Conservation (phyloP, 2,329 filamentous ascomycete genomes). For the Fusarium gaditjirri region DNA sequence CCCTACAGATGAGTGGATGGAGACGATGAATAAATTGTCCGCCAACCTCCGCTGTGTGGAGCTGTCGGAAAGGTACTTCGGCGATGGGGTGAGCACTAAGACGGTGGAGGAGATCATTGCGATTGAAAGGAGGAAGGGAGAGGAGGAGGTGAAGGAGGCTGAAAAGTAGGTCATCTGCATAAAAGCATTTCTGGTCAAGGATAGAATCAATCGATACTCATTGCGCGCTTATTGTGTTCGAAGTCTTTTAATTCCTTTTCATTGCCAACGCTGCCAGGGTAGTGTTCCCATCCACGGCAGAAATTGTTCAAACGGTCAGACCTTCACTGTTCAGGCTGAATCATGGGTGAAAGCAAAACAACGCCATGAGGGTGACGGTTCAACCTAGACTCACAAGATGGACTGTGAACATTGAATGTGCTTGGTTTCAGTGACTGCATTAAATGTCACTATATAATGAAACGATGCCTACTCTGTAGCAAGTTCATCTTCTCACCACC, state of each 20-base stretch:
- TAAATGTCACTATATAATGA: not conserved
- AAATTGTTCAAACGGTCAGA: not conserved
- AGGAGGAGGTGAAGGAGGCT: slow-evolving; percentile 40
- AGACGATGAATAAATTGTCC: slow-evolving; percentile 91
- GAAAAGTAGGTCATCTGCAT: slow-evolving; percentile 1
- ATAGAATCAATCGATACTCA: not conserved
- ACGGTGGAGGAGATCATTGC: slow-evolving; percentile 44
- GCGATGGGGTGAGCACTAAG: slow-evolving; percentile 40
- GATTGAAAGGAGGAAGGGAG: slow-evolving; percentile 42
- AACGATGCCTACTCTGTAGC: not conserved
- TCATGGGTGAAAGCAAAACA: not conserved
- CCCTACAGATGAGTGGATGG: slow-evolving; percentile 92
- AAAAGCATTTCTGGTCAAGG: not conserved
- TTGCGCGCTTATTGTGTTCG: not conserved
- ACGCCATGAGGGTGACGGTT: not conserved
- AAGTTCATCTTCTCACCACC: not conserved
- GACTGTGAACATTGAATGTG: not conserved
- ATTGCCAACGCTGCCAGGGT: not conserved
- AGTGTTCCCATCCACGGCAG: not conserved
- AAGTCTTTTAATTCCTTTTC: not conserved
- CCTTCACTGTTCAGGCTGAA: not conserved
- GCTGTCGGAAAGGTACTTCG: slow-evolving; percentile 43
- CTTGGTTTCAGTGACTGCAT: not conserved
- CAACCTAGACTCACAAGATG: not conserved
- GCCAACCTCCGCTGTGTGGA: slow-evolving; percentile 46